Evolutionary conservation across 2,329 filamentous ascomycete species (phyloP), one percentile per base, ranked within the genome.

Genomic region (Microcyclospora tardicrescens): DNA sequence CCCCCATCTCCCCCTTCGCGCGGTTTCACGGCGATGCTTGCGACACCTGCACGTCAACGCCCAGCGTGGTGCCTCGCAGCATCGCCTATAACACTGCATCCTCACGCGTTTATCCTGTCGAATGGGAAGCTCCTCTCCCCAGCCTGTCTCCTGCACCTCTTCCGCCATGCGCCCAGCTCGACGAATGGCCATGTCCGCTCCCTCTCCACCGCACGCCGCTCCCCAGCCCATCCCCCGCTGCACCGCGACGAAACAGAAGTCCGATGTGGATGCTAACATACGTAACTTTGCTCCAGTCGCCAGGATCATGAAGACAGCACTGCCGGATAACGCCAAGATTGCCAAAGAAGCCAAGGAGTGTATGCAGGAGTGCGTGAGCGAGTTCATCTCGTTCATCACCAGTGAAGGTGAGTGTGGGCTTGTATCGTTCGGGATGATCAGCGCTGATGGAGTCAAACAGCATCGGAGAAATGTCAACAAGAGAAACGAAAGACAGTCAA

Each of bases 401-500:
- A 96, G 89, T 62, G 91, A 98, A 73, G 91, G 91, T 94, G 63
- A 59, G 81, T 68, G 47, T 37, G 31, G 6, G 12, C 14, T 5
- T 15, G 30, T 32, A 10, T 32, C 30, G 6, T 5, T 5, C 12
- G 12, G 30, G 10, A n/a, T n/a, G 30, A n/a, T n/a, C 14, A 32
- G 4, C 10, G 6, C 14, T 32, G 30, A 32, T 32, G 12, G 12
- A 5, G 6, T n/a, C 12, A 5, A 14, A 41, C 59, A 96, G 91
- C 91, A 19, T 96, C 91, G 46, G 91, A 98, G 64, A 98, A 98
- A 65, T 98, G 91, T 59, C 91, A 98, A 61, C 91, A 96, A 63
- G 91, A 98, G 65, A 98, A 98, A 72, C 79, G 91, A 55, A 98
- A 98, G 71, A 98, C 91, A 0, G 91, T 98, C 50, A 98, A 98